These are phyloP conservation scores for Peronosclerospora sorghi DNA, from an alignment of 352 stramenopile genomes.

Conservation along the genomic window DNA sequence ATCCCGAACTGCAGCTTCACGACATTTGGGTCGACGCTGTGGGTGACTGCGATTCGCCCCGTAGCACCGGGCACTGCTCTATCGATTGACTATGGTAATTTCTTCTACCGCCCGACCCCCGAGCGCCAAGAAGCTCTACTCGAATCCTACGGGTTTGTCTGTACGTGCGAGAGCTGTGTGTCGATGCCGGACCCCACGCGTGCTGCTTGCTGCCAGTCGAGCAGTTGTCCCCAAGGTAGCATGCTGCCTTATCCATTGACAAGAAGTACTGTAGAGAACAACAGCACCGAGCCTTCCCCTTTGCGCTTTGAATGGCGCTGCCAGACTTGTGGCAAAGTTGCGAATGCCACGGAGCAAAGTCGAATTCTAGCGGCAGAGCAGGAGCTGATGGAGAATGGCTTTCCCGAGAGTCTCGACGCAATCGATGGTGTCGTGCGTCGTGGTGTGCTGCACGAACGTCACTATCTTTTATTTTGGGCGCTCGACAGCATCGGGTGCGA, in stretches of 20 bases:
- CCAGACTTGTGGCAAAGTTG: conserved; percentile 26
- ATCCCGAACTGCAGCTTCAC: conserved; percentile 66
- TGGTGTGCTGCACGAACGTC: conserved; percentile 43
- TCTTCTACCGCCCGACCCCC: conserved; percentile 56
- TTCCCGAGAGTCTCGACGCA: conserved; percentile 48
- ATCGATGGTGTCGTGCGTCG: conserved; percentile 36
- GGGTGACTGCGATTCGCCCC: conserved; percentile 64
- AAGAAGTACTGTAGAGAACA: conserved; percentile 10
- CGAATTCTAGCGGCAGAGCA: conserved; percentile 37
- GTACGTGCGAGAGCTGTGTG: conserved; percentile 44
- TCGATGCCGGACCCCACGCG: conserved; percentile 39
- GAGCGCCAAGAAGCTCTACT: conserved; percentile 47
- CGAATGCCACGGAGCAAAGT: conserved; percentile 19
- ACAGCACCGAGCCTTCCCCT: conserved; percentile 17
- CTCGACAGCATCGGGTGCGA: conserved; percentile 63
- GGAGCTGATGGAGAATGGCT: conserved; percentile 42
- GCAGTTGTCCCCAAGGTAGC: conserved; percentile 23
- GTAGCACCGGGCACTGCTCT: conserved; percentile 49
- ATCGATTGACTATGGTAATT: conserved; percentile 74
- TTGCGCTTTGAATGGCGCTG: conserved; percentile 53
- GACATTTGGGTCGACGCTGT: conserved; percentile 52
- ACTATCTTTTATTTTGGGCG: conserved; percentile 74
- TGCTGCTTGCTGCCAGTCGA: conserved; percentile 36
- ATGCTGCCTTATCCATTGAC: conserved; percentile 36
- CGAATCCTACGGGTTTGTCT: conserved; percentile 58